A percentile compares a stretch with the other conserved stretches of the same genome.
Conservation (phyloP, 345 rosid genomes). For the Cardamine resedifolia region DNA sequence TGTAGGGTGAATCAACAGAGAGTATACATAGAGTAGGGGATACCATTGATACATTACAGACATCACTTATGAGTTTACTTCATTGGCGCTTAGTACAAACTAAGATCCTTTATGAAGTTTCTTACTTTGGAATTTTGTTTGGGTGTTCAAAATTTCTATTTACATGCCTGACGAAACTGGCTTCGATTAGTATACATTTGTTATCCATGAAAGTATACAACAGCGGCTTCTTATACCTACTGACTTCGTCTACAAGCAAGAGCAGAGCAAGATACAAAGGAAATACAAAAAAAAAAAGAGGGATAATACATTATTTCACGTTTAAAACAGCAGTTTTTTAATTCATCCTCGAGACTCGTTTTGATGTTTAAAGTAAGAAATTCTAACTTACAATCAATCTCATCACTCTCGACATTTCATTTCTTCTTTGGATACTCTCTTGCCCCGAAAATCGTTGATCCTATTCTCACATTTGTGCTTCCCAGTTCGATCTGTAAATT, state of each 20-base stretch:
- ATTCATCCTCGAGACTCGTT: slow-evolving; percentile 5
- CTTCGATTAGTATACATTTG: not conserved
- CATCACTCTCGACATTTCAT: not conserved
- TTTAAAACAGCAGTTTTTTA: not conserved
- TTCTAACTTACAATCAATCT: not conserved
- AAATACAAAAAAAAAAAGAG: not conserved
- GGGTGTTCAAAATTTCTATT: not conserved
- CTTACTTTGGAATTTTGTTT: not conserved
- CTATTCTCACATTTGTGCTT: slow-evolving; percentile 88
- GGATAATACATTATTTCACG: not conserved
- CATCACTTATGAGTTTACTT: slow-evolving; percentile 4
- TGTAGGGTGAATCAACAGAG: slow-evolving; percentile 16
- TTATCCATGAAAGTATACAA: not conserved
- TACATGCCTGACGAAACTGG: not conserved
- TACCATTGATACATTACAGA: slow-evolving; percentile 15
- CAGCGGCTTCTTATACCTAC: not conserved
- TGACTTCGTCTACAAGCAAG: not conserved
- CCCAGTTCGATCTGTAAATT: slow-evolving; percentile 82
- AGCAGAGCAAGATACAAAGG: not conserved
- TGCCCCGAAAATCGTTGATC: slow-evolving; percentile 87
- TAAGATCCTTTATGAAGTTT: not conserved
- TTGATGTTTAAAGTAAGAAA: not conserved
- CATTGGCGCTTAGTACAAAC: not conserved
- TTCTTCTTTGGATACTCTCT: slow-evolving; percentile 80
- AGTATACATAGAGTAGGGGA: slow-evolving; percentile 22